Base-by-base conservation (phyloP, 2,329 filamentous ascomycete genomes). In the Sclerotinia minor region DNA sequence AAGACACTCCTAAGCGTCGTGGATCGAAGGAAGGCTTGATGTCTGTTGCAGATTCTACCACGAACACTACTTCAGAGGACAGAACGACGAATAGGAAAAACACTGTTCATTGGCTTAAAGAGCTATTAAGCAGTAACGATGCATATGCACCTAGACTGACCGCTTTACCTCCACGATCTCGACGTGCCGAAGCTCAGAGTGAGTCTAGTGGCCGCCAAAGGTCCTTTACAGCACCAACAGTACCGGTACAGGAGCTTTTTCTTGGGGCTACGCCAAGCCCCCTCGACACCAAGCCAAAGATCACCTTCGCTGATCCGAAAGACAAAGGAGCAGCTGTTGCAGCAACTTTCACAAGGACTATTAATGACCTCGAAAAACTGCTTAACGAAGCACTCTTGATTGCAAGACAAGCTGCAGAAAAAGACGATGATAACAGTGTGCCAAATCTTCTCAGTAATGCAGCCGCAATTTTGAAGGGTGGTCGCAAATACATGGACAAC, bases 371-470 rank as follows among this genome's bases (percentile, higher is more conserved):
- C 32, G 78, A 79, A 68, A 68, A 69, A 50, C 72, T 79, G 17
- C 72, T 79, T 26, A 76, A 75, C 41, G 77, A 79, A 71, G 78
- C 79, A 24, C 69, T 80, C 3, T 63, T 71, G 29, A 76, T 81
- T 69, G 79, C 78, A 47, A 73, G 76, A 57, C 71, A 77, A 66
- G 76, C 76, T 60, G 72, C 75, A 13, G 74, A 76, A 53, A 75
- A 60, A 35, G 67, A 75, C 29, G 69, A 74, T 61, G 52, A 69
- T 17, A 35, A 26, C 26, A 70, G 70, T 45, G 64, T 70, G 17
- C 72, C 74, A 52, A 54, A 65, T 21, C 53, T 75, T 35, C 69
- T 75, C 29, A 70, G 64, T 8, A 70, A 71, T 47, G 72, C 73
- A 24, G 68, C 71, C 35, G 72, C 71, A 54, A 67, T 75, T 21